Evolutionary conservation across 169 alveolate species (phyloP), one percentile per base, ranked within the genome.

Genomic region (Plasmodium gallinaceum): DNA sequence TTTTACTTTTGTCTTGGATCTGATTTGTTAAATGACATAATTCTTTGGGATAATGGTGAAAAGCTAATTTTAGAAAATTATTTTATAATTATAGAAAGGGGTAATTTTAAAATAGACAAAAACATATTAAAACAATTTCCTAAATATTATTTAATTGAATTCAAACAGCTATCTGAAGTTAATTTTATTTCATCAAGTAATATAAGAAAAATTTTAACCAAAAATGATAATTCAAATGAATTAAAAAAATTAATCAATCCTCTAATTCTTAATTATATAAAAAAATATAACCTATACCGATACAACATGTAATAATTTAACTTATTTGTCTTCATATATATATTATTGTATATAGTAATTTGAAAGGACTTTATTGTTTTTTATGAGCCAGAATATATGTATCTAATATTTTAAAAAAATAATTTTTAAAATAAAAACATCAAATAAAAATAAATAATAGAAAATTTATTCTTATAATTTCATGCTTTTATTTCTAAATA

Each of bases 111-210:
- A 24, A 78, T 78, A 18, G 76, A 78, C 65, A 43, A 78, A 78
- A 51, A 65, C 20, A 22, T 58, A 57, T 43, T 78, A 42, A 54
- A 78, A 61, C 64, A 78, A 78, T 46, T 78, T 57, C 70, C 69
- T 45, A 78, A 70, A 26, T 78, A 65, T 69, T 65, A 78, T 78
- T 78, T 78, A 78, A 78, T 78, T 12, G 51, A 78, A 48, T 64
- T 78, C 51, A 58, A 46, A 46, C 26, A 64, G 2, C 37, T 64
- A 69, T 78, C 89, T 65, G 64, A 64, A 16, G 64, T 78, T 64
- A 78, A 78, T 78, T 78, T 58, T 78, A 62, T 78, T 78, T 78
- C 89, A 46, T 78, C 89, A 78, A 78, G 52, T 58, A 76, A 78
- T 43, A 69, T 68, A 14, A 78, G 89, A 43, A 78, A 78, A 45